A percentile compares a stretch with the other conserved stretches of the same genome.
These are phyloP conservation scores for Chlamydomonas sp. DNA, from an alignment of 139 green algal species.

Conservation along the genomic window DNA sequence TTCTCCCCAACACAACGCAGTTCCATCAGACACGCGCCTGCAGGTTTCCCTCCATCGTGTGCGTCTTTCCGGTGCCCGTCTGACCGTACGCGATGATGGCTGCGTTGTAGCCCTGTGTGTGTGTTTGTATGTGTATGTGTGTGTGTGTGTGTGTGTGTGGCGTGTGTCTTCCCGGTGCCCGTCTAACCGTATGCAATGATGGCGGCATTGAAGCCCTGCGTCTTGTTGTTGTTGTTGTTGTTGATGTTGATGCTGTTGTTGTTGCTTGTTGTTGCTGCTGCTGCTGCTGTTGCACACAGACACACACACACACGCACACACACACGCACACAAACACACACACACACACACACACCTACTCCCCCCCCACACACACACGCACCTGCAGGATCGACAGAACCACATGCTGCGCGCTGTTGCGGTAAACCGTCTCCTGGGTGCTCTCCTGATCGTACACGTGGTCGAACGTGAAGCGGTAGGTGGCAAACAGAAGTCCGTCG, in stretches of 20 bases:
- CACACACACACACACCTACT: too few species aligned
- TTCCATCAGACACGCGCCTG: too few species aligned
- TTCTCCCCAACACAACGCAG: too few species aligned
- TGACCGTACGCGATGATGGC: constrained; percentile 89
- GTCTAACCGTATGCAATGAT: constrained; percentile 91
- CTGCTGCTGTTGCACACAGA: too few species aligned
- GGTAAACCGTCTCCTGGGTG: constrained; percentile 77
- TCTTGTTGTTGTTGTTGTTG: too few species aligned
- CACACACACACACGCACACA: not conserved
- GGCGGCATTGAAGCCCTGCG: constrained; percentile 87
- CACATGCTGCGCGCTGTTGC: constrained; percentile 56
- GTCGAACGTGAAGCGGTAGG: constrained; percentile 85
- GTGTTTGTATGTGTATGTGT: too few species aligned
- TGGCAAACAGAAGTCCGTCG: constrained; percentile 37
- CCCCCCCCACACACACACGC: constrained; percentile 5
- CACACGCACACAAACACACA: too few species aligned
- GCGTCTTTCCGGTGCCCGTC: constrained; percentile 84
- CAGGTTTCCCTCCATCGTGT: constrained; percentile 81
- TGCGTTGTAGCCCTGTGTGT: constrained; percentile 87
- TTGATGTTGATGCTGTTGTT: too few species aligned
- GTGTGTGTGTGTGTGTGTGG: too few species aligned
- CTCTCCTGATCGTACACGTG: constrained; percentile 73
- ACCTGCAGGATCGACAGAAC: constrained; percentile 74
- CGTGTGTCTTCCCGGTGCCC: constrained; percentile 85
- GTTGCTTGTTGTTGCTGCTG: too few species aligned